Evolutionary conservation across 495 filamentous ascomycete genomes (phyloP).

Genomic region (Immersiella caudata): DNA sequence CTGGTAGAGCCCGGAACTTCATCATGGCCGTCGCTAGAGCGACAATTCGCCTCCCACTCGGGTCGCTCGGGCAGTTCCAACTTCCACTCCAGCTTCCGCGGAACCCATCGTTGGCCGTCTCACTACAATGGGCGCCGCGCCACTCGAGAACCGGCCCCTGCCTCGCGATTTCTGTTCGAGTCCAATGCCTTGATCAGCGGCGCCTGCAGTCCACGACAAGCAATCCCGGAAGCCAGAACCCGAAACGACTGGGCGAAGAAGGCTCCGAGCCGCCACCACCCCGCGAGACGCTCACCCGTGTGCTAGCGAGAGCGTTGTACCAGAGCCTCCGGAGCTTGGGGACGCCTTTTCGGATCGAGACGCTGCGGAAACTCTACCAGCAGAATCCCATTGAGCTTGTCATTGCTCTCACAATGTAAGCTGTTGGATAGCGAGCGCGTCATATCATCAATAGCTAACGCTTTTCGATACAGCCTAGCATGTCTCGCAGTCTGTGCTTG

Average conservation of each 20-base stretch:
- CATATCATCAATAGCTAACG: background rate
- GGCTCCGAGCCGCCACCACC: constrained; percentile 19
- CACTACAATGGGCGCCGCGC: constrained; percentile 14
- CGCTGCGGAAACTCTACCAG: constrained; percentile 38
- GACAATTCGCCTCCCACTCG: constrained; percentile 2
- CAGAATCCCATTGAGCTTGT: constrained; percentile 47
- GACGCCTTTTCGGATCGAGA: constrained; percentile 38
- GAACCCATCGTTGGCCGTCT: background rate
- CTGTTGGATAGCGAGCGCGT: background rate
- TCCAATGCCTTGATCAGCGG: constrained; percentile 15
- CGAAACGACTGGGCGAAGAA: constrained; percentile 25
- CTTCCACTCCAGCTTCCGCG: background rate
- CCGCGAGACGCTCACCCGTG: constrained; percentile 15
- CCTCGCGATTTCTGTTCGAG: background rate
- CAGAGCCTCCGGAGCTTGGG: constrained; percentile 39
- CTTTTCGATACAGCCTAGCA: constrained; percentile 31
- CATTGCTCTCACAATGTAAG: constrained; percentile 33
- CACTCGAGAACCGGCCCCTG: background rate
- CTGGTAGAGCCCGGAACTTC: background rate
- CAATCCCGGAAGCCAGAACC: constrained; percentile 12
- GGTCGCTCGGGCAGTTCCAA: constrained; percentile 4
- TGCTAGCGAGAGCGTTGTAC: constrained; percentile 37
- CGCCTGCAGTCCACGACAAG: constrained; percentile 30
- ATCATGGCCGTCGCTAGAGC: constrained; percentile 5
- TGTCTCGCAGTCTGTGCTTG: constrained; percentile 56